Percentiles rank a stretch among this genome's conserved stretches.
Conservation (phyloP, 192 early-diverging fungal genomes). For the Entomortierella beljakovae region DNA sequence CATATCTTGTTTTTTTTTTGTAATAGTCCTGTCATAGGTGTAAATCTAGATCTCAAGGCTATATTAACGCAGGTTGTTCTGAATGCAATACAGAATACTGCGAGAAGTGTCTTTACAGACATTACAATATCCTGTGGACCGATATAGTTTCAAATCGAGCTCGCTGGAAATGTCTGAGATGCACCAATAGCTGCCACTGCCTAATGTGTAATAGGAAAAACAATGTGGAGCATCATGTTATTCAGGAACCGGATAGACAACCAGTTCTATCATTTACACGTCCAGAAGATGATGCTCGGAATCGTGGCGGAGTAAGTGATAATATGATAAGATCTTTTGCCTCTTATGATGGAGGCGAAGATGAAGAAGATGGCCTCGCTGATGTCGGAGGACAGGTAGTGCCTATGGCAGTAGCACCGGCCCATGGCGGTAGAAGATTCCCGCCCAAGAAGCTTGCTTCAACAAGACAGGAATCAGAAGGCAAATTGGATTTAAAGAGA, state of each 20-base stretch:
- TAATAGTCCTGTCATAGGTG: conserved; percentile 28
- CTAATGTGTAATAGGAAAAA: background rate
- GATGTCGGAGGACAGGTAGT: background rate
- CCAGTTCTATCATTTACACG: conserved; percentile 12
- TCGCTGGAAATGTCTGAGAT: conserved; percentile 24
- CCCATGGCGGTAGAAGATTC: background rate
- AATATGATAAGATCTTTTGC: conserved; percentile 9
- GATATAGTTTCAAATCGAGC: background rate
- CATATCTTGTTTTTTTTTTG: background rate
- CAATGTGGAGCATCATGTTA: background rate
- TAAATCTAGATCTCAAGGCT: background rate
- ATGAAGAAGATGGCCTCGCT: background rate
- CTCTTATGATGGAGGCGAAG: background rate
- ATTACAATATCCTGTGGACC: conserved; percentile 14
- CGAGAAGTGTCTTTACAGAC: conserved; percentile 23
- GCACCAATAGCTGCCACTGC: conserved; percentile 13
- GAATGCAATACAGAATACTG: conserved; percentile 8
- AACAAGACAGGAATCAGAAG: background rate
- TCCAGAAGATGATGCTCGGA: conserved; percentile 29
- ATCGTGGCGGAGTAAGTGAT: conserved; percentile 23
- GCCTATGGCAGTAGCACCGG: background rate
- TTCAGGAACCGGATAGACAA: background rate
- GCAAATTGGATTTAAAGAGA: background rate
- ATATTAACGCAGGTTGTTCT: conserved; percentile 2
- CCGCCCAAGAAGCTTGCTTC: background rate